Evolutionary conservation across 2,329 filamentous ascomycete genomes (phyloP), one percentile per base, ranked within the genome.

Genomic region (Elsinoe batatas): DNA sequence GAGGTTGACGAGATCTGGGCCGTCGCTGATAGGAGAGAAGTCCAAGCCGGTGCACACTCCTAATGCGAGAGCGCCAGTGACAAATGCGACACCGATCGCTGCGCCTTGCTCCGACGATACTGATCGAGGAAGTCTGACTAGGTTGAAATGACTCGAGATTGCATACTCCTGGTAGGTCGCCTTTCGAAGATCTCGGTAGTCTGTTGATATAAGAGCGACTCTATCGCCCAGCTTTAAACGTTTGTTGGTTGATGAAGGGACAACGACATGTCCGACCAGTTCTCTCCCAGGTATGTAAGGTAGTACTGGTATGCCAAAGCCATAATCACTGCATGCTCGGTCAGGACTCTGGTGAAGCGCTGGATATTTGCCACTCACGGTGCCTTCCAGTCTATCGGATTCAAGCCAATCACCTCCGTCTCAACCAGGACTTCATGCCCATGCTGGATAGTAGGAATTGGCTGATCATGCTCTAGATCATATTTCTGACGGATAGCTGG

Each of bases 361-460:
- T 11, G 3, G 15, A 26, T 17, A 11, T 22, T 44, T 26, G 26
- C 36, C 10, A 74, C 80, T 62, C 71, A 86, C 83, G 84, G 82
- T 58, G 81, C 78, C 71, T 87, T 87, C 82, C 82, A 87, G 65
- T 88, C 87, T 56, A 90, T 85, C 0, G 87, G 87, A 62, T 90
- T 90, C 36, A 90, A 70, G 0, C 86, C 85, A 61, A 88, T 83
- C 11, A 79, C 79, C 36, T 77, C 71, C 1, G 82, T 73, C 64
- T 78, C 79, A n/a, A 88, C 77, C 4, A 88, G 69, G 4, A 87
- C 68, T 62, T 88, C 81, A 42, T 71, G 70, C 51, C 73, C 67
- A 10, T 44, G 10, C 20, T 42, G 51, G 7, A 35, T 15, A 8
- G 13, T n/a, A 20, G 53, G 53, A 32, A 55, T 36, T 2, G 37